These are phyloP conservation scores for Saturnispora galanensis DNA, from an alignment of 805 yeast genomes.

Conservation along the genomic window DNA sequence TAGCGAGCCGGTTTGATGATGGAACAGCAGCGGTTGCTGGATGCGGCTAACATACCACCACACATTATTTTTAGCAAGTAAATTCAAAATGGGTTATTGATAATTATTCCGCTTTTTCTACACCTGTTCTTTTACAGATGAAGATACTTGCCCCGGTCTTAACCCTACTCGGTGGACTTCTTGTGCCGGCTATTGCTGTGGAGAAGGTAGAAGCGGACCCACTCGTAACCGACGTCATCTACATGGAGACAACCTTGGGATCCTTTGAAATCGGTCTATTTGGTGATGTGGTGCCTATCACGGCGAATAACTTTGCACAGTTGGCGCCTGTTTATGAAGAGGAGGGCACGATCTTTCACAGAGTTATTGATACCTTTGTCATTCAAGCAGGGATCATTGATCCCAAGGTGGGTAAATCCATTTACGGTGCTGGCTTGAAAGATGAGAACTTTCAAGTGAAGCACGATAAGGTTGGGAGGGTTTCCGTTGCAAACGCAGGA, in stretches of 20 bases:
- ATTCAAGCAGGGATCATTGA: slow-evolving; percentile 83
- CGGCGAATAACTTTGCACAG: slow-evolving; percentile 49
- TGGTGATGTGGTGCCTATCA: slow-evolving; percentile 55
- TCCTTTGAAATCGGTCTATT: slow-evolving; percentile 49
- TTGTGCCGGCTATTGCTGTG: neutral
- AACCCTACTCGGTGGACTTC: neutral
- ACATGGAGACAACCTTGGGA: slow-evolving; percentile 32
- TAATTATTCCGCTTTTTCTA: too few relatives aligned
- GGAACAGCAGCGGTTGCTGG: too few relatives aligned
- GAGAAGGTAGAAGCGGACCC: slow-evolving; percentile 31
- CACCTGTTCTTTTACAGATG: neutral
- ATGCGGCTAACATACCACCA: too few relatives aligned
- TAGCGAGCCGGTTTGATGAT: too few relatives aligned
- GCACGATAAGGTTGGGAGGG: slow-evolving; percentile 38
- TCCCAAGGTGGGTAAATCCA: slow-evolving; percentile 73
- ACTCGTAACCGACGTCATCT: slow-evolving; percentile 36
- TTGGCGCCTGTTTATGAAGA: slow-evolving; percentile 45
- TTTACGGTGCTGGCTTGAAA: slow-evolving; percentile 30
- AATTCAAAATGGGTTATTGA: neutral
- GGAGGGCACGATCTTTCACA: slow-evolving; percentile 48
- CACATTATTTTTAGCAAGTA: too few relatives aligned
- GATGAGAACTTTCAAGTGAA: slow-evolving; percentile 59
- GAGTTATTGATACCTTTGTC: slow-evolving; percentile 65
- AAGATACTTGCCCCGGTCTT: neutral
- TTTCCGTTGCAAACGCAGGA: slow-evolving; percentile 45